These are phyloP conservation scores for Teratosphaeria pseudoeucalypti DNA, from an alignment of 2,329 filamentous ascomycete species.

Conservation along the genomic window DNA sequence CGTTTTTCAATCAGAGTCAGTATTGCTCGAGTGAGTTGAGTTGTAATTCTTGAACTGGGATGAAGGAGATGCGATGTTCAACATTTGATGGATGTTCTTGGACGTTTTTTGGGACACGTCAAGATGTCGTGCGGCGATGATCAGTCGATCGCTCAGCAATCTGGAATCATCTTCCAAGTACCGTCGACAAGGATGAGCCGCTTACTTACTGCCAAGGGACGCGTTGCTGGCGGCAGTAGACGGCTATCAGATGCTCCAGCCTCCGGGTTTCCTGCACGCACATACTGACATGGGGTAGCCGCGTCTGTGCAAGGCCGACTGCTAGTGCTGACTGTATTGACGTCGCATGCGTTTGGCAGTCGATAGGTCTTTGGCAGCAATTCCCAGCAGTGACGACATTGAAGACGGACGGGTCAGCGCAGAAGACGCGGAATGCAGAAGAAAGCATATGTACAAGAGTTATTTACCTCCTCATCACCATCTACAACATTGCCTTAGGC, in stretches of 20 bases:
- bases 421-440: neutral
- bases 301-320: too few species aligned
- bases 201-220: too few species aligned
- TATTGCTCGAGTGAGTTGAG: slow-evolving; percentile 7
- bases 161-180: neutral
- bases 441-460: neutral
- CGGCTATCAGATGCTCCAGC: too few species aligned
- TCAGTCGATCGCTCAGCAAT: neutral
- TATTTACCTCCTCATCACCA: neutral
- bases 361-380: too few species aligned
- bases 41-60: neutral
- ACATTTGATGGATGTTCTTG: neutral
- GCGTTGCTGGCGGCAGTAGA: too few species aligned
- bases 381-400: neutral
- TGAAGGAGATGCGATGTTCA: neutral
- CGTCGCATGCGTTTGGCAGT: too few species aligned
- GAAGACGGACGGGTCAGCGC: neutral
- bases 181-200: too few species aligned
- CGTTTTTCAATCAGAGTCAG: slow-evolving; percentile 9
- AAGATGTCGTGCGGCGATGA: too few species aligned
- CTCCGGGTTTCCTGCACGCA: too few species aligned
- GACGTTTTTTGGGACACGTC: too few species aligned
- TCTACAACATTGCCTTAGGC: slow-evolving; percentile 70
- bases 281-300: neutral
- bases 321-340: too few species aligned